Base-by-base conservation (phyloP, 805 yeast genomes). In the Aciculoconidium aculeatum region DNA sequence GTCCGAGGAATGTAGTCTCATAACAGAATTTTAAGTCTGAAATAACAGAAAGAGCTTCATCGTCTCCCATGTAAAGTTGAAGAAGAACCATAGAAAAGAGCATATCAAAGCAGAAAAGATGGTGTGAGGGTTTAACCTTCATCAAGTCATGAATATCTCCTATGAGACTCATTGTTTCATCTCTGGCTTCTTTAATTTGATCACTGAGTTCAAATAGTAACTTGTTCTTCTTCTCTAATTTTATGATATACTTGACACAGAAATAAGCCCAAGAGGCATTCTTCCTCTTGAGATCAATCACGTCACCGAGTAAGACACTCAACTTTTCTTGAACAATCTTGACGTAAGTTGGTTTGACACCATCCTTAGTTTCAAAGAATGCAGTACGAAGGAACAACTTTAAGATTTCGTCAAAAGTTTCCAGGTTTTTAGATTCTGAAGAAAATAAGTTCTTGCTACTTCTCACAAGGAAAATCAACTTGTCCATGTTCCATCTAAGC, bases 11-110 rank as follows among this genome's bases (percentile, higher is more conserved):
- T 26, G 65, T 51, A 31, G 61, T 65, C 17, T 65, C 65, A 45
- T 74, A 81, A 37, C 84, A 78, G 15, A 67, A 53, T 32, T 72
- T 72, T 27, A 90, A 55, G 49, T 90, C 97, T 15, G 75, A 77
- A 20, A 90, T 61, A 11, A 85, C 76, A 18, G 75, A 65, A 5
- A 82, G 72, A 1, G 95, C 79, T 36, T 90, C 96, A 5, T 77
- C 63, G 40, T 73, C 86, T 14, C 88, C 94, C 31, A 77, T 61
- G 47, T 78, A 87, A 18, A 88, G 64, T 51, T 86, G 95, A 9
- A 90, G 49, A 13, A 87, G 54, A 3, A 80, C 79, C 70, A 83
- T 74, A 0, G 95, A 80, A 33, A 83, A 72, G 25, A 90, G 60
- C 20, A 84, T 58, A 52, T 86, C 94, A 46, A 90, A 80, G 23